Evolutionary conservation across 2,329 filamentous ascomycete species (phyloP).

Genomic region (Rosellinia necatrix): DNA sequence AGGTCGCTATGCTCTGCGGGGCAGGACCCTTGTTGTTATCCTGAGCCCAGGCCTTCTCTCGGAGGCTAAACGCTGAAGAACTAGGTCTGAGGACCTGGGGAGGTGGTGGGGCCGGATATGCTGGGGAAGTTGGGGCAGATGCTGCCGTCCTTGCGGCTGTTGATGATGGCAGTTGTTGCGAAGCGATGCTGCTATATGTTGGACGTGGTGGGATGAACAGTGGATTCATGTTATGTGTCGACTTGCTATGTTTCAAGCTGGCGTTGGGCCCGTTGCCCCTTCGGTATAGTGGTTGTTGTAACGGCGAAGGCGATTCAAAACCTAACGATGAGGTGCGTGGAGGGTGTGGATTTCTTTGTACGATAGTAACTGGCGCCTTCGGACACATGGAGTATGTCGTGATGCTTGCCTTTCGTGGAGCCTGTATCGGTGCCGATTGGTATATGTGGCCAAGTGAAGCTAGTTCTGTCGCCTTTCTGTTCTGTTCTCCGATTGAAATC

Average conservation of each 20-base stretch:
- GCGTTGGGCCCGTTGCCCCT: constrained; percentile 35
- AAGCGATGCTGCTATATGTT: not conserved
- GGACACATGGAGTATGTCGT: constrained; percentile 50
- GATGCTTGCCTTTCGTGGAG: constrained; percentile 23
- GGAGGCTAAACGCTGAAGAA: constrained; percentile 35
- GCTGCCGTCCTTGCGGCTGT: constrained; percentile 6
- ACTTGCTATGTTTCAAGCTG: constrained; percentile 28
- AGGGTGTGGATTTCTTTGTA: constrained; percentile 38
- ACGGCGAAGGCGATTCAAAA: constrained; percentile 33
- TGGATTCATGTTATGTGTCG: constrained; percentile 22
- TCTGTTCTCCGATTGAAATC: constrained; percentile 22
- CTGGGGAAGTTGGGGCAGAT: constrained; percentile 36
- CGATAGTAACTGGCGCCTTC: constrained; percentile 35
- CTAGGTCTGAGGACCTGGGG: constrained; percentile 31
- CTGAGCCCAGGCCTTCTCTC: constrained; percentile 25
- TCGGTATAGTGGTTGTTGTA: constrained; percentile 32
- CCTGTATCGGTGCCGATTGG: constrained; percentile 25
- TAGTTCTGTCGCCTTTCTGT: constrained; percentile 38
- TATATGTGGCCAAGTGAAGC: constrained; percentile 18
- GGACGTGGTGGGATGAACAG: constrained; percentile 20
- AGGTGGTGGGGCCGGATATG: constrained; percentile 32
- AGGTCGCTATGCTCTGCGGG: constrained; percentile 26
- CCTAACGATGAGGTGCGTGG: constrained; percentile 41
- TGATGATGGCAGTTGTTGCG: constrained; percentile 11
- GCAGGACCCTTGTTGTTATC: constrained; percentile 1